A percentile compares a stretch with the other conserved stretches of the same genome.
Evolutionary conservation across 2,329 filamentous ascomycete genomes (phyloP).

Genomic region (Trichoderma sp.): DNA sequence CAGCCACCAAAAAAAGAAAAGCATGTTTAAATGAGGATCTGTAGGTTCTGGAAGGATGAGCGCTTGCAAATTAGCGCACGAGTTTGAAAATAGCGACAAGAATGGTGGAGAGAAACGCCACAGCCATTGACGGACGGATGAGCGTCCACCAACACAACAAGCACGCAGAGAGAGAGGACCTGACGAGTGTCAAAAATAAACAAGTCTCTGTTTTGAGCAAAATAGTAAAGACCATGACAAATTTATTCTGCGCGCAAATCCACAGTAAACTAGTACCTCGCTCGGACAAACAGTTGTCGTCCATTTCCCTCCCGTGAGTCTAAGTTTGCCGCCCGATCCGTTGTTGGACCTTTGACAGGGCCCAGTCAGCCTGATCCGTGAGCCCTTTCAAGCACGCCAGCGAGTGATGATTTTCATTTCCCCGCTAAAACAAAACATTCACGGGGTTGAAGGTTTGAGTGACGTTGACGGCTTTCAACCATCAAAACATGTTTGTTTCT

Average conservation of each 20-base stretch:
- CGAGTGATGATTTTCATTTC: not conserved
- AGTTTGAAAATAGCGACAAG: not conserved
- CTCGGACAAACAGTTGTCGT: not conserved
- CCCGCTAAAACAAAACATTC: slow-evolving; percentile 4
- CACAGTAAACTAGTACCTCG: not conserved
- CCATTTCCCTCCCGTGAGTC: not conserved
- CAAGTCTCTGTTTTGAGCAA: not conserved
- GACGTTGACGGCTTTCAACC: not conserved
- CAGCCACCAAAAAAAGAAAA: not conserved
- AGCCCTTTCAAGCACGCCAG: not conserved
- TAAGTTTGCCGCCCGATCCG: slow-evolving; percentile 6
- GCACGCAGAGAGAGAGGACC: not conserved
- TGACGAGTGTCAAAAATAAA: not conserved
- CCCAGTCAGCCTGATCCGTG: not conserved
- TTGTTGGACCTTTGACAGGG: not conserved
- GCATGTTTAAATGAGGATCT: not conserved
- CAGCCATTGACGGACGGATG: not conserved
- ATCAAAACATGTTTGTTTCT: not conserved
- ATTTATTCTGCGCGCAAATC: not conserved
- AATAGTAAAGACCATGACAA: not conserved
- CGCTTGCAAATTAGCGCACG: not conserved
- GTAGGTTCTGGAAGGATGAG: not conserved
- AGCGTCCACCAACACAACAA: not conserved
- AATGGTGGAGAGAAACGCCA: not conserved
- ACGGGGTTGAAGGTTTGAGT: not conserved